A percentile compares a stretch with the other conserved stretches of the same genome.
phyloP scores from a whole-genome alignment of 2,329 filamentous ascomycete genomes.

The Claviceps capensis region DNA sequence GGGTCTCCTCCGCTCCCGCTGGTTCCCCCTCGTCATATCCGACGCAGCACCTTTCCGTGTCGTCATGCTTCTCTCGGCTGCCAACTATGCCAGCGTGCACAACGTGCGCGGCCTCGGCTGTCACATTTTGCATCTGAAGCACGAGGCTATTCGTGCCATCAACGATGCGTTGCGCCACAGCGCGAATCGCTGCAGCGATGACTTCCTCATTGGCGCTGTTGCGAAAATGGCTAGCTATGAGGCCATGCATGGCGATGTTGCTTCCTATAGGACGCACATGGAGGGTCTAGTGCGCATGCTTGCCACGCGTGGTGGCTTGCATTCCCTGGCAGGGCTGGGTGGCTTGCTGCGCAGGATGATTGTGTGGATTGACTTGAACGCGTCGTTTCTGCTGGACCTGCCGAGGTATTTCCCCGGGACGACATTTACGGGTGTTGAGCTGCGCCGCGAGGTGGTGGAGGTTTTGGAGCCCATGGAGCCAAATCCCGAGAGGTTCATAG shows the following conservation, averaged over 20 bases:
- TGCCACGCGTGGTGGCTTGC: conserved; percentile 28
- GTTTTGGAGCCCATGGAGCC: conserved; percentile 12
- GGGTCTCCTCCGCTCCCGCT: conserved; percentile 14
- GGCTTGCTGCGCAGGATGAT: conserved; percentile 30
- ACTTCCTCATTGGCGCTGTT: too few species aligned
- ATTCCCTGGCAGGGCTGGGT: conserved; percentile 23
- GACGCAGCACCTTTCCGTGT: conserved; percentile 14
- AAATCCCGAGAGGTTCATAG: conserved; percentile 21
- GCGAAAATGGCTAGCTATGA: too few species aligned
- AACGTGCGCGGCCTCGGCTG: conserved; percentile 4
- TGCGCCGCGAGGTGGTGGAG: too few species aligned
- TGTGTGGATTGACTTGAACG: conserved; percentile 9
- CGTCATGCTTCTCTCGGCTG: conserved; percentile 15
- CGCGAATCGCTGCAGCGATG: too few species aligned
- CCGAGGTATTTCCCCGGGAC: conserved; percentile 18
- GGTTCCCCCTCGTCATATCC: conserved; percentile 16
- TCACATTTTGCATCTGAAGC: conserved; percentile 27
- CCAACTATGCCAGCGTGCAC: conserved; percentile 12
- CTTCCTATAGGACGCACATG: conserved; percentile 33
- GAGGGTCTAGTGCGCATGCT: conserved; percentile 28
- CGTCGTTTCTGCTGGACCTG: conserved; percentile 20
- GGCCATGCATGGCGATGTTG: conserved; percentile 30
- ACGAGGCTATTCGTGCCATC: conserved; percentile 31
- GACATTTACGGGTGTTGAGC: too few species aligned
- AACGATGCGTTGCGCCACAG: too few species aligned